These are phyloP conservation scores for Paramecium bursaria DNA, from an alignment of 73 alveolate species.

Conservation along the genomic window DNA sequence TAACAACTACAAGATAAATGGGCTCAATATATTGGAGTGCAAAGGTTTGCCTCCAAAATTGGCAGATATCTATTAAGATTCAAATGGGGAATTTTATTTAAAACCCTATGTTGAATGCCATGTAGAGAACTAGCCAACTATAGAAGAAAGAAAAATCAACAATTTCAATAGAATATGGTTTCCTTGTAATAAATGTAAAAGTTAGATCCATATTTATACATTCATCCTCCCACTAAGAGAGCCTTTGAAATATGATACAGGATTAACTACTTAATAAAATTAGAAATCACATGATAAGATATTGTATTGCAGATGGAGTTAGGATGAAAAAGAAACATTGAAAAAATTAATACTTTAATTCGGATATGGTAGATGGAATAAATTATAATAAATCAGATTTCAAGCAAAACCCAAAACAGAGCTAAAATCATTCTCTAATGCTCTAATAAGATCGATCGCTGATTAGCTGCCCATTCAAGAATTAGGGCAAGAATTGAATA, in stretches of 20 bases:
- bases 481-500: conserved; percentile 83
- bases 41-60: conserved; percentile 1
- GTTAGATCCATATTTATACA: conserved; percentile 1
- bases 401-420: conserved; percentile 85
- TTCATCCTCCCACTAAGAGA: conserved; percentile 31
- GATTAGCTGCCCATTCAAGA: conserved; percentile 87
- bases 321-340: conserved; percentile 70
- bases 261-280: background rate
- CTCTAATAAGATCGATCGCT: conserved; percentile 88
- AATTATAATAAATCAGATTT: conserved; percentile 74
- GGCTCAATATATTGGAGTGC: conserved; percentile 17
- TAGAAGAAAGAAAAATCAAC: background rate
- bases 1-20: background rate
- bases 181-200: conserved; percentile 35
- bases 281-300: conserved; percentile 60
- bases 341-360: conserved; percentile 68
- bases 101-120: background rate
- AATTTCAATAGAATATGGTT: conserved; percentile 45
- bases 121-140: background rate
- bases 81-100: background rate
- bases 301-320: conserved; percentile 68
- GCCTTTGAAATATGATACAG: conserved; percentile 31
- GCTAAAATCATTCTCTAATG: conserved; percentile 93
- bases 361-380: conserved; percentile 70
- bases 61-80: background rate